These are phyloP conservation scores for Hypoxylon intermedium DNA, from an alignment of 495 filamentous ascomycete genomes.

Conservation along the genomic window DNA sequence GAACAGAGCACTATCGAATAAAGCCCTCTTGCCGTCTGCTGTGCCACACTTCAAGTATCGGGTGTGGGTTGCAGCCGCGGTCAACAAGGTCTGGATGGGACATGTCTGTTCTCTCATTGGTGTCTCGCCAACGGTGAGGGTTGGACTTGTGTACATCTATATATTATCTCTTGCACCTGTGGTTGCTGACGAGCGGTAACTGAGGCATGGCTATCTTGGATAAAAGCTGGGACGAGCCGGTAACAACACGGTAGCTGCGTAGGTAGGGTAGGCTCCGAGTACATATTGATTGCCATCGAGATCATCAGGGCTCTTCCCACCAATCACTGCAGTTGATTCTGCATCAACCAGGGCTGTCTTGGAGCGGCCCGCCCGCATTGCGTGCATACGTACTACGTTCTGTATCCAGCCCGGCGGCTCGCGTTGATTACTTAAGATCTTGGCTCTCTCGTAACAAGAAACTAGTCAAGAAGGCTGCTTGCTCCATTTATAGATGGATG, in stretches of 20 bases:
- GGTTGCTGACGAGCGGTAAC: constrained; percentile 12
- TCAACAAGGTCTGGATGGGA: constrained; percentile 9
- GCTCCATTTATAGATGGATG: constrained; percentile 16
- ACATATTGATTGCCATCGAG: constrained; percentile 13
- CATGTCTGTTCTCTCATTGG: constrained; percentile 9
- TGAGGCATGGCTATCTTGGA: constrained; percentile 10
- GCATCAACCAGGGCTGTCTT: constrained; percentile 7
- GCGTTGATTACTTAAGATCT: constrained; percentile 14
- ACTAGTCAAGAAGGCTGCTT: constrained; percentile 18
- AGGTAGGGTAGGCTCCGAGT: not conserved
- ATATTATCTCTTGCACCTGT: constrained; percentile 5
- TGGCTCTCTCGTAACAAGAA: constrained; percentile 16
- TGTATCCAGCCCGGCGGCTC: constrained; percentile 31
- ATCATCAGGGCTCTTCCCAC: not conserved
- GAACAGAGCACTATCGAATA: not conserved
- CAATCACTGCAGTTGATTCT: constrained; percentile 10
- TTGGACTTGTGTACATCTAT: constrained; percentile 2
- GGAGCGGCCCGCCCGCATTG: constrained; percentile 27
- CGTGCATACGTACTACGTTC: constrained; percentile 26
- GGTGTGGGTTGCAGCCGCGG: constrained; percentile 35
- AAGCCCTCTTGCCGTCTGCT: constrained; percentile 19
- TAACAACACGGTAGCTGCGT: not conserved
- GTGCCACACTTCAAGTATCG: constrained; percentile 31
- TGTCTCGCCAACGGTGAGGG: constrained; percentile 24
- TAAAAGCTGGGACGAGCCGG: not conserved